Evolutionary conservation across 2,329 filamentous ascomycete species (phyloP).

Genomic region (Fusarium tuaranense): DNA sequence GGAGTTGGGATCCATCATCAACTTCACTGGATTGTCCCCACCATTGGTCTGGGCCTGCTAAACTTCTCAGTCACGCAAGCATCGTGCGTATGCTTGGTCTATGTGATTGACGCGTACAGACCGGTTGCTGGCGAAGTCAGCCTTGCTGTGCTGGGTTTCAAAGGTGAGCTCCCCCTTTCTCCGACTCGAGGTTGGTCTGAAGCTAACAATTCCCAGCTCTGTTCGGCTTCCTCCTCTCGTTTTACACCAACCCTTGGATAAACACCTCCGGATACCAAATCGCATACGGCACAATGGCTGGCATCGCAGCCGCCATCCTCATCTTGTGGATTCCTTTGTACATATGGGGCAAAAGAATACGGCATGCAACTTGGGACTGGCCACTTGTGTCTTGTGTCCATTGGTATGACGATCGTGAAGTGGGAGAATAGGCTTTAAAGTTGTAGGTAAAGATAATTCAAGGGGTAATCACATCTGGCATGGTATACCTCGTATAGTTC

Average conservation of each 20-base stretch:
- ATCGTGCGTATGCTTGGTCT: constrained; percentile 67
- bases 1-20: constrained; percentile 60
- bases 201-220: constrained; percentile 50
- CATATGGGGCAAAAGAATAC: constrained; percentile 62
- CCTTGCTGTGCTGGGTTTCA: constrained; percentile 65
- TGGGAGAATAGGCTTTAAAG: constrained; percentile 58
- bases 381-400: constrained; percentile 57
- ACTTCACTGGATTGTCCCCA: constrained; percentile 67
- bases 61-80: constrained; percentile 68
- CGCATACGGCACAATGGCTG: constrained; percentile 69
- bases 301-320: constrained; percentile 60
- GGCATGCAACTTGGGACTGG: constrained; percentile 63
- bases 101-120: constrained; percentile 68
- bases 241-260: constrained; percentile 72
- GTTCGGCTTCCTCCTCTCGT: constrained; percentile 69
- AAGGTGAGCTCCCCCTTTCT: constrained; percentile 54
- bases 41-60: constrained; percentile 64
- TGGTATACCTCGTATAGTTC: background rate
- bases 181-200: background rate
- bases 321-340: constrained; percentile 63
- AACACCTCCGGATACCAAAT: constrained; percentile 59
- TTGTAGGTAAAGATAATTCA: background rate
- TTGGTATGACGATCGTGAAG: constrained; percentile 66
- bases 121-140: constrained; percentile 68
- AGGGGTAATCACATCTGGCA: background rate